Conservation (phyloP, 495 filamentous ascomycete genomes). For the Annulohypoxylon bovei region DNA sequence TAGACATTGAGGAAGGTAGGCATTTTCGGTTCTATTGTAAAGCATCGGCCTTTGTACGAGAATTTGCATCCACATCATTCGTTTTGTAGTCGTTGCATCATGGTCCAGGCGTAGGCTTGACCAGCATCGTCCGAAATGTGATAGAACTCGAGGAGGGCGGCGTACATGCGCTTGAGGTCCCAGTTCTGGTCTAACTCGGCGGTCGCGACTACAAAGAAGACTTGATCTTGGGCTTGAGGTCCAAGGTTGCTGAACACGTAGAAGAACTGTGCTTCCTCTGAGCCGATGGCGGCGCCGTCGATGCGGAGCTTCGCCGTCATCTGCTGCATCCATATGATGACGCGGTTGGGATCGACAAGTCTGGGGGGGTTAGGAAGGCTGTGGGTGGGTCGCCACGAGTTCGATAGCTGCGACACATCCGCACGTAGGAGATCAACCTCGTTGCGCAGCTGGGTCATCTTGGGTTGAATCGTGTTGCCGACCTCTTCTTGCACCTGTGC, state of each 20-base stretch:
- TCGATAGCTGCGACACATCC: no score
- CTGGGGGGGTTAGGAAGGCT: background rate
- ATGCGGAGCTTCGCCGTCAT: background rate
- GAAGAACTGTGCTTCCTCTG: background rate
- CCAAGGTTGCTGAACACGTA: background rate
- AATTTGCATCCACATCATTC: no score
- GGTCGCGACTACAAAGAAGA: background rate
- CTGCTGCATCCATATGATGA: background rate
- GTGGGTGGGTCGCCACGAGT: background rate
- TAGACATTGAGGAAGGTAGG: no score
- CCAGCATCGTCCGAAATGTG: no score
- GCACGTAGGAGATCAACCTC: no score
- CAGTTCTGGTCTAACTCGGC: background rate
- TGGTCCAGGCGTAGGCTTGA: background rate
- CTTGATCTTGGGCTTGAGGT: background rate
- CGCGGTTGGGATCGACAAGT: background rate
- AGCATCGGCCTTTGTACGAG: no score
- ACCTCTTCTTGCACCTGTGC: no score
- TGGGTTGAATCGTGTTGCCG: no score
- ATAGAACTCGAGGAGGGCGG: background rate
- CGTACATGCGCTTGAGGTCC: background rate
- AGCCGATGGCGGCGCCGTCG: slow-evolving; percentile 4
- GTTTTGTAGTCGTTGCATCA: no score
- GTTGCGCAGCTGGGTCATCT: no score
- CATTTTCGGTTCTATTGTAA: no score